phyloP scores from a whole-genome alignment of 805 yeast species.

The Saccharomyces jurei region DNA sequence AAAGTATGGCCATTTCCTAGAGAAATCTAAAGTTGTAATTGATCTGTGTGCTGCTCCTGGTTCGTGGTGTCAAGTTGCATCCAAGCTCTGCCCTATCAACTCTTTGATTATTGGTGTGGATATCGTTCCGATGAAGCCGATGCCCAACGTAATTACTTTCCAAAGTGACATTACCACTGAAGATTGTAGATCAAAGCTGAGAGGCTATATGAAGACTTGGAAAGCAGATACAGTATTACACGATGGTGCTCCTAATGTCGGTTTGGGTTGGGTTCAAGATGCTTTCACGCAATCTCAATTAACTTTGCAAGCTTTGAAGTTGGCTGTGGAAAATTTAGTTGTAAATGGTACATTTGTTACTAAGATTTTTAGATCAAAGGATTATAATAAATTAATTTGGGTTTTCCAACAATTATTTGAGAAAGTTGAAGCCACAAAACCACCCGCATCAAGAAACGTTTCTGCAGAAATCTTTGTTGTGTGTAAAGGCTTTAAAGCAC shows the following conservation, averaged over 20 bases:
- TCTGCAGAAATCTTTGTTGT: conserved; percentile 98
- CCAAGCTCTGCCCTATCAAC: conserved; percentile 84
- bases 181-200: conserved; percentile 86
- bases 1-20: conserved; percentile 90
- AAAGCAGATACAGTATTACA: conserved; percentile 96
- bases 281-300: conserved; percentile 97
- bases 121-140: conserved; percentile 93
- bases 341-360: conserved; percentile 95
- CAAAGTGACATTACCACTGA: conserved; percentile 97
- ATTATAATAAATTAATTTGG: conserved; percentile 95
- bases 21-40: conserved; percentile 89
- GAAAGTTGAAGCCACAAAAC: conserved; percentile 96
- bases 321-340: conserved; percentile 86
- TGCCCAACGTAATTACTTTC: conserved; percentile 89
- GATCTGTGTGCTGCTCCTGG: conserved; percentile 99
- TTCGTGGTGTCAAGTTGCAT: conserved; percentile 99
- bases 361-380: conserved; percentile 96
- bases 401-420: conserved; percentile 93
- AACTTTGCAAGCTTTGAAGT: conserved; percentile 83
- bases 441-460: conserved; percentile 97
- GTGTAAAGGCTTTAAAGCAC: conserved; percentile 92
- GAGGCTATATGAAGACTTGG: conserved; percentile 98
- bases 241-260: conserved; percentile 99
- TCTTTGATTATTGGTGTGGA: conserved; percentile 97
- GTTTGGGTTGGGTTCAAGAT: conserved; percentile 99